These are phyloP conservation scores for Guillardia theta DNA, from an alignment of 78 protist species.

Conservation along the genomic window DNA sequence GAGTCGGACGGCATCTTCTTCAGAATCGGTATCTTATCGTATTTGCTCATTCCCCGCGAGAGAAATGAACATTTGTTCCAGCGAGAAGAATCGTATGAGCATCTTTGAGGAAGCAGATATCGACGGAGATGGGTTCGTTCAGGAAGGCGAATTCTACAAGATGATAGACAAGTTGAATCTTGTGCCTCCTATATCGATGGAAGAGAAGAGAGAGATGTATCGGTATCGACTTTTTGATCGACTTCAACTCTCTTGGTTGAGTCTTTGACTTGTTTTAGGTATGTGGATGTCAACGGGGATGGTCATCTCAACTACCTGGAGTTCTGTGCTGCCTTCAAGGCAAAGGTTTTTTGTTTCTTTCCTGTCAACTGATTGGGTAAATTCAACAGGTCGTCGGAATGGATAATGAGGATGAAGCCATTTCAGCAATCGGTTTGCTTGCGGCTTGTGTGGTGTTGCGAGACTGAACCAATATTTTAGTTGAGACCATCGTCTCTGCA, in stretches of 20 bases:
- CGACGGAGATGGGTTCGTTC: neutral
- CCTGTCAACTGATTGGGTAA: too few relatives aligned
- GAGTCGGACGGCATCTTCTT: neutral
- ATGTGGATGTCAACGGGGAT: neutral
- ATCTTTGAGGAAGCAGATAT: neutral
- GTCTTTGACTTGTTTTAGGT: neutral
- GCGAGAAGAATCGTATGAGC: too few relatives aligned
- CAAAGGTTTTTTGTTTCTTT: neutral
- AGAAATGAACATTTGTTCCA: too few relatives aligned
- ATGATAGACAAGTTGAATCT: neutral
- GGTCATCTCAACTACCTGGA: slow-evolving; percentile 33
- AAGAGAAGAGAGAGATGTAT: neutral
- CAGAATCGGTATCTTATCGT: too few relatives aligned
- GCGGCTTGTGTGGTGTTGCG: too few relatives aligned
- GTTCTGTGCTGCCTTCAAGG: slow-evolving; percentile 34
- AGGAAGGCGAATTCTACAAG: neutral
- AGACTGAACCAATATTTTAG: too few relatives aligned
- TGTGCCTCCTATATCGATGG: neutral
- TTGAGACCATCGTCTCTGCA: neutral
- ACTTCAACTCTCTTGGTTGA: too few relatives aligned
- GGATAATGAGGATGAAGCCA: too few relatives aligned
- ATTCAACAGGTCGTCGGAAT: too few relatives aligned
- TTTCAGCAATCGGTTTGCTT: too few relatives aligned
- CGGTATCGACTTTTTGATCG: too few relatives aligned
- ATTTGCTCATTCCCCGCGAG: too few relatives aligned